Evolutionary conservation across 176 grass and related monocot species (phyloP).

Genomic region (Metroxylon sagu): DNA sequence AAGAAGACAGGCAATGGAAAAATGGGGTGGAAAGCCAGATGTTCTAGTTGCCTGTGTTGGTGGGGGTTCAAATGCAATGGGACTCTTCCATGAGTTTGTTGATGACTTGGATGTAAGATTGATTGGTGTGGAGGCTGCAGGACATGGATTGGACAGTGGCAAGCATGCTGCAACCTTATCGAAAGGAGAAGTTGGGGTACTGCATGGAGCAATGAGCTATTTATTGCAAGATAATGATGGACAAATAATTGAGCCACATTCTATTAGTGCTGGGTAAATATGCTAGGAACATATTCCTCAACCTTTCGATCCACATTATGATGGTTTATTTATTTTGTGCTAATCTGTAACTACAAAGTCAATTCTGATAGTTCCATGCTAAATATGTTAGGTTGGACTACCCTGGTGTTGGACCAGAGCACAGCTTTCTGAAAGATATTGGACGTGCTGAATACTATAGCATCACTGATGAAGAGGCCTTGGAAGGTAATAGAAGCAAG

Average conservation of each 20-base stretch:
- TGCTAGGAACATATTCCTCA: neutral
- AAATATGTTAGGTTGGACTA: conserved; percentile 62
- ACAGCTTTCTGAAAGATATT: conserved; percentile 84
- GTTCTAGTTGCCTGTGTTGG: conserved; percentile 92
- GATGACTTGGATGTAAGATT: conserved; percentile 74
- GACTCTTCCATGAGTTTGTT: conserved; percentile 92
- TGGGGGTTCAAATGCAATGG: conserved; percentile 95
- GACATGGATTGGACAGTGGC: conserved; percentile 69
- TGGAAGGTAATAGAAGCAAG: conserved; percentile 52
- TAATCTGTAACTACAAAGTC: neutral
- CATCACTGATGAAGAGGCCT: conserved; percentile 82
- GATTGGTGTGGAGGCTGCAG: conserved; percentile 93
- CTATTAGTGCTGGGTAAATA: conserved; percentile 91
- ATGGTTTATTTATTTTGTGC: neutral
- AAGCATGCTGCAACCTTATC: conserved; percentile 91
- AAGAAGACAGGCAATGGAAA: conserved; percentile 75
- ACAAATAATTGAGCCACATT: conserved; percentile 94
- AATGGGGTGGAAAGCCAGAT: conserved; percentile 87
- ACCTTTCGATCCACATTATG: neutral
- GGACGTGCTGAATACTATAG: conserved; percentile 90
- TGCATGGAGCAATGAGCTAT: conserved; percentile 96
- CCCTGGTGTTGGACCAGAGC: conserved; percentile 92
- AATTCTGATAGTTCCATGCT: neutral
- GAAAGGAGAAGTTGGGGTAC: conserved; percentile 83
- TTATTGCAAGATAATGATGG: conserved; percentile 94